Conservation (phyloP, 164 flowering plant genomes). For the Protea cynaroides region DNA sequence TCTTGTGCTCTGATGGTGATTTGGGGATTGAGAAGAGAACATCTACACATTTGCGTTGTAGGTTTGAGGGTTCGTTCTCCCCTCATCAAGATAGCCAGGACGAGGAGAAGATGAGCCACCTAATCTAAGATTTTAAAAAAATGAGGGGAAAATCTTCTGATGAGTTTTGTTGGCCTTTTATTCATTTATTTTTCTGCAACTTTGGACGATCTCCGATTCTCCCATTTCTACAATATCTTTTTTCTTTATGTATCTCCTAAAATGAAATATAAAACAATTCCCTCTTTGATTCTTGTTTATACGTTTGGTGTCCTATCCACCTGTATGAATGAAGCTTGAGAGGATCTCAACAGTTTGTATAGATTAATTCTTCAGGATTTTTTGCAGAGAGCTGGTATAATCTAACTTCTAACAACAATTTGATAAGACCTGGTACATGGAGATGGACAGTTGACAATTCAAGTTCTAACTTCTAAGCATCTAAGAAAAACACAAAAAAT, state of each 20-base stretch:
- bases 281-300: no score
- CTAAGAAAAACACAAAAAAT: no score
- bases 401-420: no score
- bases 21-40: conserved; percentile 21
- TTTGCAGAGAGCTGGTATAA: no score
- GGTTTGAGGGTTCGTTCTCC: conserved; percentile 15
- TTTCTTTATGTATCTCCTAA: not conserved
- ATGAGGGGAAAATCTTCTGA: not conserved
- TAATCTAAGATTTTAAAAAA: not conserved
- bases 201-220: not conserved
- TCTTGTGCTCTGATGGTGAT: conserved; percentile 24
- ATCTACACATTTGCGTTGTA: conserved; percentile 17
- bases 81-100: conserved; percentile 2
- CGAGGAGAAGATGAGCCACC: conserved; percentile 9
- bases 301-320: no score
- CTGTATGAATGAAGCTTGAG: no score
- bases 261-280: no score
- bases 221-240: not conserved
- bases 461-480: no score
- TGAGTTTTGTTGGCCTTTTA: not conserved
- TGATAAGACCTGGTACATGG: no score
- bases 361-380: no score
- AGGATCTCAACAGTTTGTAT: no score
- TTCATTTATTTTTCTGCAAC: not conserved
- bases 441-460: no score